Conservation (phyloP, 805 yeast genomes). For the Candida easanensis region DNA sequence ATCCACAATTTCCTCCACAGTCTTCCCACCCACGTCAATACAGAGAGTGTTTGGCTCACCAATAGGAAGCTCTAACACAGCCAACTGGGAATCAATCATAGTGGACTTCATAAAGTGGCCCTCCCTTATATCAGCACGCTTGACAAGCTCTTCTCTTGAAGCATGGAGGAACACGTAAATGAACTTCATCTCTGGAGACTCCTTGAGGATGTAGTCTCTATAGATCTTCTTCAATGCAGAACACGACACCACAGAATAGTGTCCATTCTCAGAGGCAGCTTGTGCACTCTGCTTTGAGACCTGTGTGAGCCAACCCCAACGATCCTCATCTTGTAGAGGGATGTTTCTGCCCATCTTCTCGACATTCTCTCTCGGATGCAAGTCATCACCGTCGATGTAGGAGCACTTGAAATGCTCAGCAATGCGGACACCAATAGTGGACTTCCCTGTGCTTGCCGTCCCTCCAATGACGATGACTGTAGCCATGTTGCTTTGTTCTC, state of each 20-base stretch:
- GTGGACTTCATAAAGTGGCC: slow-evolving; percentile 85
- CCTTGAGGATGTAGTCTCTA: slow-evolving; percentile 54
- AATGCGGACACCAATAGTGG: slow-evolving; percentile 65
- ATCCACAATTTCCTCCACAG: slow-evolving; percentile 15
- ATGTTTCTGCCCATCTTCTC: slow-evolving; percentile 79
- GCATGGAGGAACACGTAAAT: slow-evolving; percentile 68
- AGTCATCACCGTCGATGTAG: slow-evolving; percentile 81
- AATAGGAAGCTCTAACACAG: slow-evolving; percentile 68
- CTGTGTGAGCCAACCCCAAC: slow-evolving; percentile 82
- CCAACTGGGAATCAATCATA: slow-evolving; percentile 80
- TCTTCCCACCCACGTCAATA: slow-evolving; percentile 30
- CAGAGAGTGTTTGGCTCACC: slow-evolving; percentile 30
- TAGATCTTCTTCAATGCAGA: slow-evolving; percentile 78
- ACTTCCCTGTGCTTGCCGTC: slow-evolving; percentile 94
- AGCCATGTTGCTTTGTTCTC: slow-evolving; percentile 4
- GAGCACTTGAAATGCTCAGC: slow-evolving; percentile 44
- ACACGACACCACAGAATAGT: slow-evolving; percentile 62
- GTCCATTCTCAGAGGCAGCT: slow-evolving; percentile 32
- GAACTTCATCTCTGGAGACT: slow-evolving; percentile 37
- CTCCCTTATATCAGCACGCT: slow-evolving; percentile 60
- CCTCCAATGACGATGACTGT: slow-evolving; percentile 75
- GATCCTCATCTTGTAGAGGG: slow-evolving; percentile 84
- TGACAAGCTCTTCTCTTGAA: slow-evolving; percentile 53
- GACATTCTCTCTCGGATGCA: slow-evolving; percentile 72
- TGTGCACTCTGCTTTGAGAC: slow-evolving; percentile 43